These are phyloP conservation scores for Cupressus sempervirens DNA, from an alignment of 75 land plant species.

Conservation along the genomic window DNA sequence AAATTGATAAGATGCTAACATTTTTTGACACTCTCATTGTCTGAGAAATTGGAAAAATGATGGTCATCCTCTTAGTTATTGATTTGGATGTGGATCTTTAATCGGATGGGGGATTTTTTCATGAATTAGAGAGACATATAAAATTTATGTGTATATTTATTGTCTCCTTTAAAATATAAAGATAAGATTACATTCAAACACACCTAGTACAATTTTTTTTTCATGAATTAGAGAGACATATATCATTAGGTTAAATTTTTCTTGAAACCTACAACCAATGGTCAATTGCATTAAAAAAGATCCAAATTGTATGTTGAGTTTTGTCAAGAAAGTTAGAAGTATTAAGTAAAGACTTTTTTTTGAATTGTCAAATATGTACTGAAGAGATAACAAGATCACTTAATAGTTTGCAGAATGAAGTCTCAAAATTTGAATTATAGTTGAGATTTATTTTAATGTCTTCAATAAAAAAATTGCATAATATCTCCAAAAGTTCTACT, in stretches of 20 bases:
- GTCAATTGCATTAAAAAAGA: too few species aligned
- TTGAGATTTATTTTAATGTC: too few species aligned
- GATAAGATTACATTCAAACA: too few species aligned
- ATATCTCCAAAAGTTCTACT: neutral
- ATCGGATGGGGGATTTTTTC: too few species aligned
- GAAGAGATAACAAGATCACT: neutral
- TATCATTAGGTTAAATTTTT: neutral
- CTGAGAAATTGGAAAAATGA: neutral
- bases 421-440: too few species aligned
- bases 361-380: neutral
- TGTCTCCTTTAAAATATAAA: too few species aligned
- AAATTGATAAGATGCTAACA: neutral
- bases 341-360: neutral
- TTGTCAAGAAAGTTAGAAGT: neutral
- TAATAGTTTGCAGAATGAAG: too few species aligned
- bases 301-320: neutral
- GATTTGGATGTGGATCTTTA: too few species aligned
- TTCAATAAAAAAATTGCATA: neutral
- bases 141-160: too few species aligned
- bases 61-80: neutral
- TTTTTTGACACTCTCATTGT: neutral
- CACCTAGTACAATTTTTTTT: too few species aligned
- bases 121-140: too few species aligned
- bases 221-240: neutral
- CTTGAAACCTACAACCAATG: too few species aligned